Conservation (phyloP, 306 rosid species). For the Betula pendula region DNA sequence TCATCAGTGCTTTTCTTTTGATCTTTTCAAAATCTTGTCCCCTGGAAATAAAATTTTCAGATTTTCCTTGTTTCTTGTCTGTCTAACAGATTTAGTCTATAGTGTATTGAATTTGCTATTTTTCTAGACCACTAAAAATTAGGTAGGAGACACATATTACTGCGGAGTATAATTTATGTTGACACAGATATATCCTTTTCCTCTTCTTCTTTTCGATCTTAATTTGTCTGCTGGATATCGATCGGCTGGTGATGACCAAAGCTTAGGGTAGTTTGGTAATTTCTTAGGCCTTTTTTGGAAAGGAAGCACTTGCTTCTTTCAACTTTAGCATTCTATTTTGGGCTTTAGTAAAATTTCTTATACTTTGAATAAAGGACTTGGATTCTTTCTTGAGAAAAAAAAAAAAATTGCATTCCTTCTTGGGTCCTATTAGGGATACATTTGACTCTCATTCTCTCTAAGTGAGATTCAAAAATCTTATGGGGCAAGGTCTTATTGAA, state of each 20-base stretch:
- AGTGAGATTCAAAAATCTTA: no score
- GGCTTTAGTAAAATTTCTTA: no score
- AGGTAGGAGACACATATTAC: not conserved
- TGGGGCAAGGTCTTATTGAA: no score
- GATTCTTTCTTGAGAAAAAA: no score
- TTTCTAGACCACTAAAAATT: not conserved
- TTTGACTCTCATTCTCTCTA: no score
- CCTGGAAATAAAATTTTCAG: not conserved
- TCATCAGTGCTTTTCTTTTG: not conserved
- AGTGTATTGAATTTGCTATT: not conserved
- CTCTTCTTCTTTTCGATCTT: not conserved
- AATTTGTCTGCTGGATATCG: not conserved
- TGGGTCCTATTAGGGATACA: no score
- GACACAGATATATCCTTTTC: not conserved
- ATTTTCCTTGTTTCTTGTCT: not conserved
- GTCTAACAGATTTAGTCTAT: not conserved
- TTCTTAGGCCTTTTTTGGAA: not conserved
- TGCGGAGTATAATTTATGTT: not conserved
- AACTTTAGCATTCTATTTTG: not conserved
- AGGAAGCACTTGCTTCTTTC: not conserved
- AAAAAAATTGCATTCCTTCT: no score
- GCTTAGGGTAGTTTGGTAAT: no score
- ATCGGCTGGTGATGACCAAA: not conserved
- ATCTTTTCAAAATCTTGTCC: not conserved
- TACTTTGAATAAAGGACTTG: no score